These are phyloP conservation scores for Paspalum vaginatum DNA, from an alignment of 176 grass and related monocot genomes.

Conservation along the genomic window DNA sequence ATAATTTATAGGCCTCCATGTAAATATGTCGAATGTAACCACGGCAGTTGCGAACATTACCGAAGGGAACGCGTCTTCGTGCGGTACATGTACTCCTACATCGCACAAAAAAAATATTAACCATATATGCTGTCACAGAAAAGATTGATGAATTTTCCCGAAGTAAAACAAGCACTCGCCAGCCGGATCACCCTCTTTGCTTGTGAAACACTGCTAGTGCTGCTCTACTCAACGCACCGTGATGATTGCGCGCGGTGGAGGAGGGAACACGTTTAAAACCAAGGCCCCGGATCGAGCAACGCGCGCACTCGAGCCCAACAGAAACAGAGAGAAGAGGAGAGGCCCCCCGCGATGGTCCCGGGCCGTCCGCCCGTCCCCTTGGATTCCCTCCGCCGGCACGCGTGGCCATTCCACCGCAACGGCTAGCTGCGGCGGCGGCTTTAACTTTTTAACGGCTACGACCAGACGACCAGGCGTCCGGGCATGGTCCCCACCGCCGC, in stretches of 20 bases:
- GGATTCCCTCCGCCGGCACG: conserved; percentile 51
- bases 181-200: neutral
- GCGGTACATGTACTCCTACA: no score
- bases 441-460: conserved; percentile 65
- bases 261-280: conserved; percentile 22
- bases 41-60: neutral
- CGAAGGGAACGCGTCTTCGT: no score
- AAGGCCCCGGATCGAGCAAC: neutral
- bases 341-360: neutral
- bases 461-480: neutral
- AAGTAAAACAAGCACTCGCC: neutral
- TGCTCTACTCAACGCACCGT: neutral
- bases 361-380: neutral
- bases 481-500: conserved; percentile 1
- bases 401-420: conserved; percentile 45
- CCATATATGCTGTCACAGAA: no score
- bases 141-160: no score
- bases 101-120: no score
- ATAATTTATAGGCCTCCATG: no score
- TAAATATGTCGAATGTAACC: neutral
- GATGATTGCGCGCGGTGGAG: conserved; percentile 15
- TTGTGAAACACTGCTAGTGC: neutral
- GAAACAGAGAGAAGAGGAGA: neutral
- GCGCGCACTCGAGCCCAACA: neutral
- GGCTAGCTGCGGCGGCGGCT: conserved; percentile 37